phyloP scores from a whole-genome alignment of 768 basidiomycete species.

The Termitomyces sp. region DNA sequence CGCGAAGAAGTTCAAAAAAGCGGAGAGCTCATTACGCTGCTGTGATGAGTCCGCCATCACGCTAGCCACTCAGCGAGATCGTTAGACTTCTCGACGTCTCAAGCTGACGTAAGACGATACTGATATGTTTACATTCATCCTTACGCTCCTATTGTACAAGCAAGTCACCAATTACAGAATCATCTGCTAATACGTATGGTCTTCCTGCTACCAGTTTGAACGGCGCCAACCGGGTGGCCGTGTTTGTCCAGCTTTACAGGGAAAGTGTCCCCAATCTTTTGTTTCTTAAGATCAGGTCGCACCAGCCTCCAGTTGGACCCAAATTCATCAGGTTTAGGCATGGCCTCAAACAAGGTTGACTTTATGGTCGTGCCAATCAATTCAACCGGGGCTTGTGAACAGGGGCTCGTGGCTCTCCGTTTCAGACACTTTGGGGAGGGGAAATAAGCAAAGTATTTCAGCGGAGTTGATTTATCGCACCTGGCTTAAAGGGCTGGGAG shows the following conservation, averaged over 20 bases:
- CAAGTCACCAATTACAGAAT: neutral
- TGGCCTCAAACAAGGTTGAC: slow-evolving; percentile 25
- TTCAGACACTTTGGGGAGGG: neutral
- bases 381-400: neutral
- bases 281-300: slow-evolving; percentile 6
- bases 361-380: neutral
- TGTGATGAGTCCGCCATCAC: slow-evolving; percentile 29
- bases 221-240: slow-evolving; percentile 26
- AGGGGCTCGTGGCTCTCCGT: neutral
- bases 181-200: slow-evolving; percentile 4
- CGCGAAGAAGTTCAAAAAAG: slow-evolving; percentile 77
- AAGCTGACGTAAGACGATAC: slow-evolving; percentile 6
- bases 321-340: slow-evolving; percentile 30
- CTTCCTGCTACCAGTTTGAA: slow-evolving; percentile 34
- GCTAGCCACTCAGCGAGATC: neutral
- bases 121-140: neutral
- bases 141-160: neutral
- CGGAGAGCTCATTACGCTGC: slow-evolving; percentile 61
- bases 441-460: neutral
- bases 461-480: neutral
- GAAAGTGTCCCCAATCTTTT: slow-evolving; percentile 15
- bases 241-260: slow-evolving; percentile 32
- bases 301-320: slow-evolving; percentile 29
- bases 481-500: neutral
- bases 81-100: neutral